phyloP scores from a whole-genome alignment of 1,139 yeast genomes.

The Blastobotrys aristatus region DNA sequence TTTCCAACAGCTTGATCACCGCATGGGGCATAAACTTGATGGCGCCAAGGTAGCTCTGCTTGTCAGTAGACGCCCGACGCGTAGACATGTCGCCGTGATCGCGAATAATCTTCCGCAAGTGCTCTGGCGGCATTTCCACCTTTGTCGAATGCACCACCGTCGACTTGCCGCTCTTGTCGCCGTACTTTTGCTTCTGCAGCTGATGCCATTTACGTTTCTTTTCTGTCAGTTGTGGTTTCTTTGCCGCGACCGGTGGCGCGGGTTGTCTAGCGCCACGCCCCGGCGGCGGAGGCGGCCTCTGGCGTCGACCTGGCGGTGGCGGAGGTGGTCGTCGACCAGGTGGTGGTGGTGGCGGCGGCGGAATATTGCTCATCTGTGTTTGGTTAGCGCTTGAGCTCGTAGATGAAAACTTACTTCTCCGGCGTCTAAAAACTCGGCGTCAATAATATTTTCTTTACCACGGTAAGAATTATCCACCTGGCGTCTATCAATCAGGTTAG shows the following conservation, averaged over 20 bases:
- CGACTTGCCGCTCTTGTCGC: slow-evolving; percentile 37
- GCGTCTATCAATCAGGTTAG: neutral
- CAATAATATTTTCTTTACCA: too few relatives aligned
- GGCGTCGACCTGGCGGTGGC: slow-evolving; percentile 24
- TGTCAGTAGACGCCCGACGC: slow-evolving; percentile 76
- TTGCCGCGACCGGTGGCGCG: slow-evolving; percentile 23
- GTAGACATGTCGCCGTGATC: slow-evolving; percentile 87
- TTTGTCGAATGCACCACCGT: slow-evolving; percentile 55
- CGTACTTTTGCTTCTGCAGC: slow-evolving; percentile 53
- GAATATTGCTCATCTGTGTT: slow-evolving; percentile 4
- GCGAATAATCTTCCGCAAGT: slow-evolving; percentile 73
- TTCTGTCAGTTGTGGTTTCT: slow-evolving; percentile 28
- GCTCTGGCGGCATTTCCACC: slow-evolving; percentile 92
- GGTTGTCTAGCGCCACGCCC: slow-evolving; percentile 20
- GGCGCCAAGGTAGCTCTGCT: slow-evolving; percentile 84
- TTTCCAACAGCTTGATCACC: slow-evolving; percentile 77
- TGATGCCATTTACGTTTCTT: slow-evolving; percentile 61
- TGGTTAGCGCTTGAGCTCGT: neutral
- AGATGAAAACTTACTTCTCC: too few relatives aligned
- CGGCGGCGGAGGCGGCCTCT: slow-evolving; percentile 19
- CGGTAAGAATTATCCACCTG: too few relatives aligned
- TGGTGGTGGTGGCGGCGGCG: slow-evolving; percentile 2
- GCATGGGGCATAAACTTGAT: slow-evolving; percentile 96
- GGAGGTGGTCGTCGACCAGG: slow-evolving; percentile 13
- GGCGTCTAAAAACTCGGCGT: too few relatives aligned